A percentile compares a stretch with the other conserved stretches of the same genome.
Evolutionary conservation across 345 rosid species (phyloP).

Genomic region (Clarkia xantiana): DNA sequence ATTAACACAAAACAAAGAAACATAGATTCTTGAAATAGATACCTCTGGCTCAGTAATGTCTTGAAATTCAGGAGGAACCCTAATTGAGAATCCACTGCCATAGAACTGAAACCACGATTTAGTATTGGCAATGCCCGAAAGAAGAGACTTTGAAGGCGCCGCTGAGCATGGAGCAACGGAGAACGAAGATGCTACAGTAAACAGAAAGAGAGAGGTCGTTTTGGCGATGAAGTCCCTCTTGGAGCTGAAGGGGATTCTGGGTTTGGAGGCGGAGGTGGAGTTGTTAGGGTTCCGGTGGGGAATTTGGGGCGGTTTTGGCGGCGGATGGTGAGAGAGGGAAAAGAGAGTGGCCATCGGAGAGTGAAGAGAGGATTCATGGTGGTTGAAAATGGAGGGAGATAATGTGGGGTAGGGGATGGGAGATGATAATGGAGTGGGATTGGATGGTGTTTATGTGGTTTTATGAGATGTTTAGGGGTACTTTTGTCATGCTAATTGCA

Average conservation of each 20-base stretch:
- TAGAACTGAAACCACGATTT: conserved; percentile 79
- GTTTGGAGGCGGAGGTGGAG: conserved; percentile 9
- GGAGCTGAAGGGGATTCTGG: conserved; percentile 15
- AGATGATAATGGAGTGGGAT: not conserved
- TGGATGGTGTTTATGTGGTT: not conserved
- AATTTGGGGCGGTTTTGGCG: conserved; percentile 14
- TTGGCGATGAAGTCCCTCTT: conserved; percentile 39
- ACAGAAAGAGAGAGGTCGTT: conserved; percentile 22
- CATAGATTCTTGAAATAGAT: not conserved
- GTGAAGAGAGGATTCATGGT: conserved; percentile 16
- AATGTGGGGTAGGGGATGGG: conserved; percentile 21
- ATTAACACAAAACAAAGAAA: not conserved
- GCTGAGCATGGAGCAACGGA: conserved; percentile 36
- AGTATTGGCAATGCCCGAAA: conserved; percentile 50
- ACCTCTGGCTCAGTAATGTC: conserved; percentile 92
- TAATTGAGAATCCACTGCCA: conserved; percentile 71
- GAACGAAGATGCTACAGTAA: conserved; percentile 21
- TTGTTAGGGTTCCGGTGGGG: conserved; percentile 13
- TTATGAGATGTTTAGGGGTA: not conserved
- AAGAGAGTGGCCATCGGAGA: conserved; percentile 55
- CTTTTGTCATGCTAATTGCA: not conserved
- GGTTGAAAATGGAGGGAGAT: conserved; percentile 18
- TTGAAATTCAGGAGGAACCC: conserved; percentile 79
- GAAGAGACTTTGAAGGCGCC: conserved; percentile 32
- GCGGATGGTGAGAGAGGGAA: conserved; percentile 27